These are phyloP conservation scores for Cryptococcus sp. DNA, from an alignment of 1,284 basidiomycete species.

Conservation along the genomic window DNA sequence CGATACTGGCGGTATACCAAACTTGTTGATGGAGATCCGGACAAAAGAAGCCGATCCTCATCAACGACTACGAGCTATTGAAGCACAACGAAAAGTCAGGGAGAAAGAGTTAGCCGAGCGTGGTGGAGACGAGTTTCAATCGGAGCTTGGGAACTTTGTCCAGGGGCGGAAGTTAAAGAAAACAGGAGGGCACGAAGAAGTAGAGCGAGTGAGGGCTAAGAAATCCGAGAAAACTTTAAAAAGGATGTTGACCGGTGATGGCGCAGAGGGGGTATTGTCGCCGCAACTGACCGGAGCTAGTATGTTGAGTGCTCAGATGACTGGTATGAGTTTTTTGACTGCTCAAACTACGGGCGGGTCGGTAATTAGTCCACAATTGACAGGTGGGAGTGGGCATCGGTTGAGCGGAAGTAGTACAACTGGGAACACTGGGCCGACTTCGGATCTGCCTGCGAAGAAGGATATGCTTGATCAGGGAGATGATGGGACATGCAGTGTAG, in stretches of 20 bases:
- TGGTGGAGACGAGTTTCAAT: conserved; percentile 60
- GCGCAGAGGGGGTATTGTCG: conserved; percentile 13
- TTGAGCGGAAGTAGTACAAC: conserved; percentile 2
- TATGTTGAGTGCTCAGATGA: neutral
- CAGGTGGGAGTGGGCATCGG: conserved; percentile 5
- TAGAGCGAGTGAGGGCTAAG: conserved; percentile 75
- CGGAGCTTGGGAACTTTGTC: conserved; percentile 78
- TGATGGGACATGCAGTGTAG: too few species aligned
- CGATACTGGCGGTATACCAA: conserved; percentile 54
- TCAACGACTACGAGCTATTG: conserved; percentile 81
- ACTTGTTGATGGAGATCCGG: conserved; percentile 74
- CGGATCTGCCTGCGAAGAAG: too few species aligned
- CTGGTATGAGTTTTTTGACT: neutral
- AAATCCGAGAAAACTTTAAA: conserved; percentile 76
- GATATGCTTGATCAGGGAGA: too few species aligned
- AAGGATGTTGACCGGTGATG: conserved; percentile 65
- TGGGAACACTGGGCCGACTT: too few species aligned
- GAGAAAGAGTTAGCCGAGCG: conserved; percentile 65
- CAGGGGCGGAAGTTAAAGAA: conserved; percentile 76
- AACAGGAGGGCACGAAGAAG: conserved; percentile 91
- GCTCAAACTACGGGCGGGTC: conserved; percentile 6
- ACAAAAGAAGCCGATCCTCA: conserved; percentile 73
- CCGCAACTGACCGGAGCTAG: conserved; percentile 24
- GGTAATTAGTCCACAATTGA: conserved; percentile 9
- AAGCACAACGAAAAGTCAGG: conserved; percentile 71